A percentile compares a stretch with the other conserved stretches of the same genome.
These are phyloP conservation scores for Ophiostoma novo-ulmi DNA, from an alignment of 2,329 filamentous ascomycete genomes.

Conservation along the genomic window DNA sequence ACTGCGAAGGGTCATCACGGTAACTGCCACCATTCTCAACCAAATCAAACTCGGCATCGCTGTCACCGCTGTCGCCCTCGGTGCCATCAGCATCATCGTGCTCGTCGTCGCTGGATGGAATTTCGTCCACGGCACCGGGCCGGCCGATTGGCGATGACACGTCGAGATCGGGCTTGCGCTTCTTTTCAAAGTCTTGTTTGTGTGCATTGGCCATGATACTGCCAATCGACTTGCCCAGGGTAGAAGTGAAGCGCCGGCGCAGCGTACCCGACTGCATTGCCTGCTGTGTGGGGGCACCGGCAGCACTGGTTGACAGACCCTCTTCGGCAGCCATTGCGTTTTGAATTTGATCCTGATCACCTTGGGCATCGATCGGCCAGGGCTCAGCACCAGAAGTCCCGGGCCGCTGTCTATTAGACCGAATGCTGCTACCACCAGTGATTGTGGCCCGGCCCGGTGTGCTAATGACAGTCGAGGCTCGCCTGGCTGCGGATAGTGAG, in stretches of 20 bases:
- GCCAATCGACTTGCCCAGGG: slow-evolving; percentile 40
- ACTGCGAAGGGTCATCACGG: slow-evolving; percentile 7
- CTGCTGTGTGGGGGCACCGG: slow-evolving; percentile 1
- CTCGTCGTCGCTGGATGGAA: slow-evolving; percentile 26
- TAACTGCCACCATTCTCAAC: slow-evolving; percentile 15
- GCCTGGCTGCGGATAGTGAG: background rate
- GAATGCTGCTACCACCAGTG: background rate
- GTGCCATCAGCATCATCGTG: slow-evolving; percentile 9
- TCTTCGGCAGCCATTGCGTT: slow-evolving; percentile 15
- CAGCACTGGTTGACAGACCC: slow-evolving; percentile 15
- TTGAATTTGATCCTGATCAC: background rate
- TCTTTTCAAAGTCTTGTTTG: slow-evolving; percentile 86
- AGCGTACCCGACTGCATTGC: slow-evolving; percentile 25
- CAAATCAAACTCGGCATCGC: slow-evolving; percentile 23
- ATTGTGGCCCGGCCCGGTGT: background rate
- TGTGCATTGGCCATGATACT: slow-evolving; percentile 76
- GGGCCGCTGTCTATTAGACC: background rate
- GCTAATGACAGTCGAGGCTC: background rate
- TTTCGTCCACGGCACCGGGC: slow-evolving; percentile 17
- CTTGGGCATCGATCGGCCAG: background rate
- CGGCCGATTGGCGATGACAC: slow-evolving; percentile 17
- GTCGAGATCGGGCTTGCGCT: slow-evolving; percentile 41
- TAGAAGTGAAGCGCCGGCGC: slow-evolving; percentile 33
- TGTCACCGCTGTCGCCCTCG: slow-evolving; percentile 10
- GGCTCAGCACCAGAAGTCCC: slow-evolving; percentile 4